phyloP scores from a whole-genome alignment of 2,329 filamentous ascomycete species.

The Trichoderma afroharzianum region DNA sequence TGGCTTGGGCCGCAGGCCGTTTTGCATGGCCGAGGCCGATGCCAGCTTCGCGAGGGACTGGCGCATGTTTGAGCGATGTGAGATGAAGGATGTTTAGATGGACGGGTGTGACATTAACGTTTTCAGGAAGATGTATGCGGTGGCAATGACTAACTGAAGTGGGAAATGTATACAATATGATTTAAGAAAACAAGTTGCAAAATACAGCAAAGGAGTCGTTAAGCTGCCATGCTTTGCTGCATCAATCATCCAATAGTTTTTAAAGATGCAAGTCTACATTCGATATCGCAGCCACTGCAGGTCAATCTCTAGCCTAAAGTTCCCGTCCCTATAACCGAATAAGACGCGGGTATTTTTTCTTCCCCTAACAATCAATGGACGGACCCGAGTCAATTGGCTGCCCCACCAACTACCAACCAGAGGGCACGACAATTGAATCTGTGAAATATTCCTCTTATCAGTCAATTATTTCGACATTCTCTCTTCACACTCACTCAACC shows the following conservation, averaged over 20 bases:
- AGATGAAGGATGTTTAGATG: not conserved
- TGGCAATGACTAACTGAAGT: not conserved
- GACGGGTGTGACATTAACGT: not conserved
- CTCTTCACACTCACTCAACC: not conserved
- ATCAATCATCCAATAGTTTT: not conserved
- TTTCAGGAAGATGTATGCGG: not conserved
- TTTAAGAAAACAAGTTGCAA: not conserved
- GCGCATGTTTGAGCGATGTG: not conserved
- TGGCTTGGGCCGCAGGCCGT: slow-evolving; percentile 36
- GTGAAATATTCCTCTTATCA: not conserved
- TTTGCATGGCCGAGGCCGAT: slow-evolving; percentile 33
- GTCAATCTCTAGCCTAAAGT: not conserved
- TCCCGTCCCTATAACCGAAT: not conserved
- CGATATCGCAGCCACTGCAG: not conserved
- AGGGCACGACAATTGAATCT: not conserved
- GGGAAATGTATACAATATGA: not conserved
- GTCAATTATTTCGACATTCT: not conserved
- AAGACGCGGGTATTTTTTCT: not conserved
- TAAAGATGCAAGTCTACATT: not conserved
- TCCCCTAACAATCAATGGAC: not conserved
- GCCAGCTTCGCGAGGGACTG: slow-evolving; percentile 29
- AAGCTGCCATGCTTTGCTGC: not conserved
- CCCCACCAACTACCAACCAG: not conserved
- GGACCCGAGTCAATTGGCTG: not conserved
- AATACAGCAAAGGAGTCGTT: not conserved